Evolutionary conservation across 257 asterid species (phyloP).

Genomic region (Scutellaria baicalensis): DNA sequence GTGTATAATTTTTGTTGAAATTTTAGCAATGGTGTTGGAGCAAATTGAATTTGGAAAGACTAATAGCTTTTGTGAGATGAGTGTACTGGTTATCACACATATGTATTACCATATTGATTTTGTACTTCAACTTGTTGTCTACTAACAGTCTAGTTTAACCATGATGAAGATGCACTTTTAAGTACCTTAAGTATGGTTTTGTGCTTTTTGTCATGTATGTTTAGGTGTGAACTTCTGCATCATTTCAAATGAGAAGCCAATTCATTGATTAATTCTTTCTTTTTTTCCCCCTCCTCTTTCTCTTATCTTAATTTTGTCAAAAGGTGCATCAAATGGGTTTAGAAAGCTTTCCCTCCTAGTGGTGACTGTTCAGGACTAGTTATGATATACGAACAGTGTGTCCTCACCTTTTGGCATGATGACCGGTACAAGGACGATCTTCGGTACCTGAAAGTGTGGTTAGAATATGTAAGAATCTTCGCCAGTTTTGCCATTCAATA

Average conservation of each 20-base stretch:
- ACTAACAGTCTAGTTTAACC: neutral
- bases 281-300: neutral
- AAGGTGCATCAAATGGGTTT: constrained; percentile 98
- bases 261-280: neutral
- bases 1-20: neutral
- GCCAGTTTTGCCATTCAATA: neutral
- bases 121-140: too few relatives aligned
- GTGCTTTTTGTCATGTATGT: neutral
- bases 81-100: neutral
- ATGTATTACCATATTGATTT: neutral
- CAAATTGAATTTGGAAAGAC: neutral
- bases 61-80: neutral
- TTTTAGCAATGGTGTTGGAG: neutral
- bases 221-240: neutral
- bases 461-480: constrained; percentile 66
- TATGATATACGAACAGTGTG: constrained; percentile 85
- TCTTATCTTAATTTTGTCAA: neutral
- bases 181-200: neutral
- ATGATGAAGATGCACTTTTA: neutral
- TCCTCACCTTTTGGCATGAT: constrained; percentile 86
- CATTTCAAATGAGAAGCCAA: neutral
- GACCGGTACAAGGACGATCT: constrained; percentile 81
- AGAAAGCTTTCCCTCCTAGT: constrained; percentile 90
- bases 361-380: constrained; percentile 92
- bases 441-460: constrained; percentile 90